Evolutionary conservation across 2,329 filamentous ascomycete genomes (phyloP), one percentile per base, ranked within the genome.

Genomic region (Colletotrichum camelliae): DNA sequence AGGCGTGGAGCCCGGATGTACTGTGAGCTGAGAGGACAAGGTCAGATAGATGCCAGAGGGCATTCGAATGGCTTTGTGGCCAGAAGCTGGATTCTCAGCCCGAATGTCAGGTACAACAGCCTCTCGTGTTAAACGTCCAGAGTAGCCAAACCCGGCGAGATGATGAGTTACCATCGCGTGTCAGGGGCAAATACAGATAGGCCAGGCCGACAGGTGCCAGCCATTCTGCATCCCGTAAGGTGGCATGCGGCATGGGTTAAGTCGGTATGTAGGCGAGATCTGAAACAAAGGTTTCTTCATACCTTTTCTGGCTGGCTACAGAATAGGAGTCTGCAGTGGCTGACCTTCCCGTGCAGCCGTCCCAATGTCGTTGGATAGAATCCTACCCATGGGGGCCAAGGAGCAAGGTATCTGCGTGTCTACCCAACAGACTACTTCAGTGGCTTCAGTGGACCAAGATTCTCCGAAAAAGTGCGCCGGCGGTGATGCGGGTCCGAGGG

Each of bases 201-300:
- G 29, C 37, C 39, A 72, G 62, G 13, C 48, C 60, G 57, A 57
- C 37, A 67, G 43, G 57, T 62, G 33, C 39, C 43, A 64, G 33
- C 62, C 29, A 72, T 64, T 57, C 64, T 64, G 39, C 31, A 67
- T 52, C 27, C 62, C 62, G 55, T 64, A 48, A 68, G 43, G 62
- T 75, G 69, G 31, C 18, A 72, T 64, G 62, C 58, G 29, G 62
- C 43, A 52, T 72, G 57, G 33, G 39, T 55, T 58, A 58, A 68
- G 48, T 67, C 52, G 48, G 55, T 72, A 67, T 72, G 68, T 55
- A 57, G 73, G 57, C 62, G 35, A 74, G 61, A 76, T 74, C 74
- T 74, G 71, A 74, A 76, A 76, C 74, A 76, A 73, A 73, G 37
- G 48, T 27, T 66, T 76, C 61, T 74, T 74, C 65, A 39, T 29